A percentile compares a stretch with the other conserved stretches of the same genome.
Conservation (phyloP, 2,329 filamentous ascomycete genomes). For the Pleurostoma richardsiae region DNA sequence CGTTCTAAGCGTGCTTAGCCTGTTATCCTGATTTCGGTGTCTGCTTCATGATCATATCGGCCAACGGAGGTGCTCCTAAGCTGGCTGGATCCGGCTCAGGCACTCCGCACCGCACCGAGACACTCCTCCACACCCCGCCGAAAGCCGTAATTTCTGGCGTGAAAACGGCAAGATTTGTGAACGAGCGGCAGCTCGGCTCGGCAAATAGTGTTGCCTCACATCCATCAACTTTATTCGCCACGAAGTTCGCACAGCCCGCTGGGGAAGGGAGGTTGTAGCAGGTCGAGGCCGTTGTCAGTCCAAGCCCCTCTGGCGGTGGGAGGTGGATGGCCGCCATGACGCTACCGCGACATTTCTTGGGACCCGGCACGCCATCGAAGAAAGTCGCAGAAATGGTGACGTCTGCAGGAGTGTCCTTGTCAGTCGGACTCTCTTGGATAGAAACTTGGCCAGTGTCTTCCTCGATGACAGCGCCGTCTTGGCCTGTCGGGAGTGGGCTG, state of each 20-base stretch:
- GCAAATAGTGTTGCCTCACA: constrained; percentile 29
- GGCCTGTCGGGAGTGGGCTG: background rate
- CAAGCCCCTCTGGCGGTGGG: constrained; percentile 14
- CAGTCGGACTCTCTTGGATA: constrained; percentile 32
- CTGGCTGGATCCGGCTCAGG: constrained; percentile 13
- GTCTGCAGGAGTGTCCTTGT: constrained; percentile 34
- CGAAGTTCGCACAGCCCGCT: constrained; percentile 27
- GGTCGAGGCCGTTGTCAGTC: constrained; percentile 16
- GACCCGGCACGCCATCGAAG: constrained; percentile 26
- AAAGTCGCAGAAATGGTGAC: constrained; percentile 44
- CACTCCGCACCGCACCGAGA: constrained; percentile 27
- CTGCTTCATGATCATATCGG: constrained; percentile 11
- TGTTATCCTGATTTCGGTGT: background rate
- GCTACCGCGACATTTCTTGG: constrained; percentile 26
- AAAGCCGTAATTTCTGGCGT: constrained; percentile 23
- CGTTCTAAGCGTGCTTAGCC: too few relatives aligned
- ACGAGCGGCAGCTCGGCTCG: constrained; percentile 24
- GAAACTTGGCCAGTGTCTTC: constrained; percentile 21
- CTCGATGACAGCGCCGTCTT: constrained; percentile 3
- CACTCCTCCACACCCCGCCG: constrained; percentile 26
- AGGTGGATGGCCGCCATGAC: constrained; percentile 19
- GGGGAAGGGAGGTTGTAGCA: constrained; percentile 26
- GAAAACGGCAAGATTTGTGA: constrained; percentile 29
- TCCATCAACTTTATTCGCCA: constrained; percentile 28
- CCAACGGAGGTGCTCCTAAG: constrained; percentile 16